These are phyloP conservation scores for Botrytis hyacinthi DNA, from an alignment of 2,329 filamentous ascomycete species.

Conservation along the genomic window DNA sequence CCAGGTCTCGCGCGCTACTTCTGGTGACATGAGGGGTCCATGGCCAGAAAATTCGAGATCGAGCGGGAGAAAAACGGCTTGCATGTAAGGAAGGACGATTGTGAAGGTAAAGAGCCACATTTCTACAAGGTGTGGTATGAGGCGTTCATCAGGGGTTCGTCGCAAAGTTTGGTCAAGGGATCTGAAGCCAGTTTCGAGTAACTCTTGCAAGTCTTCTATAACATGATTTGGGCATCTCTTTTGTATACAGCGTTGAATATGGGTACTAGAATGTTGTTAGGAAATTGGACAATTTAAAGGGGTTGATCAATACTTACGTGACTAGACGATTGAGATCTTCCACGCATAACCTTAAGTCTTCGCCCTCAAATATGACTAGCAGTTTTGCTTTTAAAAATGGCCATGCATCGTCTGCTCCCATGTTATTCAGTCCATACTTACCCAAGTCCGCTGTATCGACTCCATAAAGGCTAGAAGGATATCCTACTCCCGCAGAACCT, in stretches of 20 bases:
- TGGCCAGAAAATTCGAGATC: constrained; percentile 90
- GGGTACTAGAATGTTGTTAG: constrained; percentile 47
- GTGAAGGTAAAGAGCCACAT: constrained; percentile 94
- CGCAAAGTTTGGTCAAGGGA: constrained; percentile 82
- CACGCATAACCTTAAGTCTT: constrained; percentile 74
- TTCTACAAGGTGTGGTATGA: constrained; percentile 89
- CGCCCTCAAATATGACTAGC: constrained; percentile 76
- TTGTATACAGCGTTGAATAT: constrained; percentile 75
- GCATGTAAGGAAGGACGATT: constrained; percentile 85
- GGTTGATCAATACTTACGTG: constrained; percentile 40
- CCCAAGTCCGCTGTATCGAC: constrained; percentile 53
- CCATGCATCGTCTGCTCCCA: constrained; percentile 78
- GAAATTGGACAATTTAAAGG: background rate
- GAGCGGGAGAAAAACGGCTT: constrained; percentile 89
- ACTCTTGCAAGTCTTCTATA: constrained; percentile 72
- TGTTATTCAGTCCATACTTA: constrained; percentile 65
- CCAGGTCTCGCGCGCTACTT: constrained; percentile 90
- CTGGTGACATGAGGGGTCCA: constrained; percentile 72
- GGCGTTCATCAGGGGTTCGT: constrained; percentile 74
- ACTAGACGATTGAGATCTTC: constrained; percentile 83
- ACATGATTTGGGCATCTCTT: constrained; percentile 68
- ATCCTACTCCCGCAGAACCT: constrained; percentile 27
- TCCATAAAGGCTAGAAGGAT: constrained; percentile 44
- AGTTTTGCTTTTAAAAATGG: constrained; percentile 74
- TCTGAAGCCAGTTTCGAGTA: constrained; percentile 77